A percentile compares a stretch with the other conserved stretches of the same genome.
phyloP scores from a whole-genome alignment of 2,329 filamentous ascomycete genomes.

The Diaporthe aspalathi region DNA sequence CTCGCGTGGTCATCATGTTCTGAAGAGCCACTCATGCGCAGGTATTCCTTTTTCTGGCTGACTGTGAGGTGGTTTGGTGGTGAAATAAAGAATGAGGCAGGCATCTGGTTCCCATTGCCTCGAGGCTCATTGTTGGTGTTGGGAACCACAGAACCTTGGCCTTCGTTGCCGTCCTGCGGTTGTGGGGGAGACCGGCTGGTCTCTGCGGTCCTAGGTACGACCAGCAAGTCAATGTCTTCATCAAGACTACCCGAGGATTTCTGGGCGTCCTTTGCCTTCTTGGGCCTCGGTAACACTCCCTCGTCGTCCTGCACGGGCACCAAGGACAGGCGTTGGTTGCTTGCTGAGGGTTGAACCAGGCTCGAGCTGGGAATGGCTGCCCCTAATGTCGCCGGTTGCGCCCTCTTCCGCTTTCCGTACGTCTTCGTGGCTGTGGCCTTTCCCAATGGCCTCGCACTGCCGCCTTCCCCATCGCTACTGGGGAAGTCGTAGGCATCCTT shows the following conservation, averaged over 20 bases:
- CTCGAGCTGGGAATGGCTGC: conserved; percentile 4
- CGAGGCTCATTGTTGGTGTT: conserved; percentile 26
- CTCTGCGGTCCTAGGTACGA: conserved; percentile 39
- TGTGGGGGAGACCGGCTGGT: conserved; percentile 22
- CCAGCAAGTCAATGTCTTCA: conserved; percentile 43
- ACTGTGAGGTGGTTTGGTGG: conserved; percentile 49
- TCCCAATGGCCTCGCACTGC: conserved; percentile 20
- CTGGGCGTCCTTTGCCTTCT: neutral
- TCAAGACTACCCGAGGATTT: conserved; percentile 18
- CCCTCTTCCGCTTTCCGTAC: conserved; percentile 41
- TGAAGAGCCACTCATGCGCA: conserved; percentile 44
- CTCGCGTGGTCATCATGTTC: conserved; percentile 37
- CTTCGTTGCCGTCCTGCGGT: conserved; percentile 35
- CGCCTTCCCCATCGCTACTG: conserved; percentile 52
- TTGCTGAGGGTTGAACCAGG: conserved; percentile 9
- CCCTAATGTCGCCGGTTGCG: neutral
- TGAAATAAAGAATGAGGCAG: conserved; percentile 49
- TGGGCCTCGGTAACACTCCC: conserved; percentile 28
- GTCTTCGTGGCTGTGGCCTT: conserved; percentile 11
- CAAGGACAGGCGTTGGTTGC: neutral
- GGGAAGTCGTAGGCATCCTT: conserved; percentile 59
- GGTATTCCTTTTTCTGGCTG: conserved; percentile 53
- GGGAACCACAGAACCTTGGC: conserved; percentile 17
- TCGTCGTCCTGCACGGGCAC: neutral
- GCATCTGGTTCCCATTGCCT: neutral